Conservation (phyloP, 257 asterid species). For the Parsonsia alboflavescens region DNA sequence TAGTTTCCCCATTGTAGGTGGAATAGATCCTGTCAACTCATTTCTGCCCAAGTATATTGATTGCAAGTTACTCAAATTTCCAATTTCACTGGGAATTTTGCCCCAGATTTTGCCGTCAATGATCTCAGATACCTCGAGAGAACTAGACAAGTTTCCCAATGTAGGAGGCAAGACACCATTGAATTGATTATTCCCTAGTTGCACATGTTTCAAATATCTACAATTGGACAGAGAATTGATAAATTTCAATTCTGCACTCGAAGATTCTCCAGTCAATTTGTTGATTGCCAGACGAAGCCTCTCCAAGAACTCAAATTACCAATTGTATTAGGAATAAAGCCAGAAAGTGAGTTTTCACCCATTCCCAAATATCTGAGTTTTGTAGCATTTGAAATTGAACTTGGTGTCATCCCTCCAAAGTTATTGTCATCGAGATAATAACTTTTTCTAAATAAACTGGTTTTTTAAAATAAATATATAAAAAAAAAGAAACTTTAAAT, state of each 20-base stretch:
- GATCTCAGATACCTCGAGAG: too few species aligned
- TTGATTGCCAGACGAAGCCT: conserved; percentile 24
- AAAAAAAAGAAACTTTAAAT: too few species aligned
- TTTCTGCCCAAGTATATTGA: conserved; percentile 38
- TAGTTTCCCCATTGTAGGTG: conserved; percentile 33
- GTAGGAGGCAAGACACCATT: conserved; percentile 46
- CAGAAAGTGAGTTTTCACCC: conserved; percentile 21
- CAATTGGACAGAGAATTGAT: conserved; percentile 39
- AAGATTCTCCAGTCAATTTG: conserved; percentile 36
- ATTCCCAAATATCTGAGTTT: conserved; percentile 23
- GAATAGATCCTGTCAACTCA: conserved; percentile 39
- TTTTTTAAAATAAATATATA: too few species aligned
- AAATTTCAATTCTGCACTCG: conserved; percentile 24
- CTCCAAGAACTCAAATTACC: conserved; percentile 27
- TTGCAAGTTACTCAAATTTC: conserved; percentile 38
- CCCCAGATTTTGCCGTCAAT: too few species aligned
- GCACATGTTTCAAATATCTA: conserved; percentile 10
- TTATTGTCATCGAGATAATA: too few species aligned
- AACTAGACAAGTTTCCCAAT: conserved; percentile 41
- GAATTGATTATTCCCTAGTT: conserved; percentile 34
- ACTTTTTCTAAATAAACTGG: too few species aligned
- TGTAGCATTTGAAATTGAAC: conserved; percentile 45
- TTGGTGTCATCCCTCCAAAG: conserved; percentile 38
- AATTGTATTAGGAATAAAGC: conserved; percentile 31
- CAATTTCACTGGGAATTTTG: conserved; percentile 41